Base-by-base conservation (phyloP, 2,329 filamentous ascomycete genomes). In the Tolypocladium tropicale region DNA sequence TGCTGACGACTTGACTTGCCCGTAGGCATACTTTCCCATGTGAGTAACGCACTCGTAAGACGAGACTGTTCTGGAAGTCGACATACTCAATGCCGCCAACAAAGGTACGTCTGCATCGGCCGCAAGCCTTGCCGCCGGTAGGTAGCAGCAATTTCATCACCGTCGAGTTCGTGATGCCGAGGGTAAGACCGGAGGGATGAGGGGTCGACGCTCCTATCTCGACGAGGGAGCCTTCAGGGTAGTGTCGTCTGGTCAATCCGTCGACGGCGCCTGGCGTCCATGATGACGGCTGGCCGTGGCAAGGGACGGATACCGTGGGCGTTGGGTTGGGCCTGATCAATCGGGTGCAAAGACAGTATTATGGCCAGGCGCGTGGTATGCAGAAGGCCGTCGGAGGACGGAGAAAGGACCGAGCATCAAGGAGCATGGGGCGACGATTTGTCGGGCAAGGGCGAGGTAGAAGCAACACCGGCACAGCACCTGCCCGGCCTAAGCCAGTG, bases 51-150 rank as follows among this genome's bases (percentile, higher is more conserved):
- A 33, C 33, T 25, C 34, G 25, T 23, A 18, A n/a, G 30, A 18
- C 6, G 34, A 21, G 4, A 18, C 14, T 10, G 34, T 28, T 10
- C 6, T 6, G 14, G 2, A 21, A 14, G 48, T 23, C 12, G 23
- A 53, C 48, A 3, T 39, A 30, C 51, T 53, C 34, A 50, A 53
- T 43, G 21, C 0, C 16, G 52, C 12, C 16, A 7, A 12, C 6
- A 9, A 57, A 84, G 81, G 60, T 84, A 85, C 65, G 78, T 85
- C 39, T 84, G 80, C 60, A 84, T 85, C 61, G 83, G 82, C 53
- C 76, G 76, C 59, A 86, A 85, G 60, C 78, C 79, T 56, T 61
- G 57, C 52, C 59, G 61, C 57, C 65, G 53, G 63, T 52, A 49
- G 49, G 18, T 21, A 32, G 18, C 18, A 16, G 36, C 18, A 23